Base-by-base conservation (phyloP, 2,329 filamentous ascomycete species). In the Botrytis galanthina region DNA sequence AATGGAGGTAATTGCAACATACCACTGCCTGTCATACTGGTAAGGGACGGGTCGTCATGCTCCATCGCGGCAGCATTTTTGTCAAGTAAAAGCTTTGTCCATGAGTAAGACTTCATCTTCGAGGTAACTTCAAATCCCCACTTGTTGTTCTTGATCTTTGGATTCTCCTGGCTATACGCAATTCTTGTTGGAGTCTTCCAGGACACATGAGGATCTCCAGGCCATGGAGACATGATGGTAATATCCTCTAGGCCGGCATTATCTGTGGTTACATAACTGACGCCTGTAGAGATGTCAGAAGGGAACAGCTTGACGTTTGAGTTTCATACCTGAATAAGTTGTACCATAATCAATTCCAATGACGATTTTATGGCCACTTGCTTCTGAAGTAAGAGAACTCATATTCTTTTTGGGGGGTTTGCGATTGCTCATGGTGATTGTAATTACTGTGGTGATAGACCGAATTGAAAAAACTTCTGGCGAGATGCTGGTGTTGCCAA, bases 311-410 rank as follows among this genome's bases (percentile, higher is more conserved):
- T 35, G 10, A 42, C 8, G 54, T 35, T 16, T 16, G 10, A 70
- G 0, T 59, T 32, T 1, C 35, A 26, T 75, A 76, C 78, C 77
- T 51, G 77, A 77, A 14, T 75, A 78, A 1, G 78, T 79, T 32
- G 78, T 79, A 2, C 78, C 78, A 48, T 78, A 78, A 70, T 79
- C 78, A 73, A 78, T 77, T 68, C 77, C 78, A 20, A 79, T 60
- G 16, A 79, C 77, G 29, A 79, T 73, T 44, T 77, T 78, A 37
- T 78, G 77, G 16, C 39, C 32, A 57, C 20, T 26, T 18, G 5
- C 42, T 42, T 42, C 3, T 42, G 39, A 42, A 42, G 39, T 42
- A 42, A 42, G 39, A 42, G 39, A 42, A 42, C 39, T 42, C 39
- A 42, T 42, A 42, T 10, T 42, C 39, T 42, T 42, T 42, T 42